Percentiles rank a stretch among this genome's conserved stretches.
These are phyloP conservation scores for Sicyos edulis DNA, from an alignment of 306 rosid genomes.

Conservation along the genomic window DNA sequence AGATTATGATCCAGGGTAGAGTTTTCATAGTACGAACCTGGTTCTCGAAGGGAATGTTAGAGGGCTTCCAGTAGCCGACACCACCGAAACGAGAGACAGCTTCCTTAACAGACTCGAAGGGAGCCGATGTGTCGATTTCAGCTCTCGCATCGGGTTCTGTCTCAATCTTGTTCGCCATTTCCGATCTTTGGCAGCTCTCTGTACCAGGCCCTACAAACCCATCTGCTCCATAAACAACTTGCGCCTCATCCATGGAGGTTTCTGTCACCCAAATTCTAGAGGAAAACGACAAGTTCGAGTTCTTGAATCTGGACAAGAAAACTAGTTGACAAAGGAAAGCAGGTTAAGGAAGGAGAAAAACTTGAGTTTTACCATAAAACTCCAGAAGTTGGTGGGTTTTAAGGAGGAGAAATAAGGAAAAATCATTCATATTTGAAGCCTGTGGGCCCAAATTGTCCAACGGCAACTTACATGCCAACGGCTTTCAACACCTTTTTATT, in stretches of 20 bases:
- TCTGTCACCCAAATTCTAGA: background rate
- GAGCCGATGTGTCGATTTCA: slow-evolving; percentile 75
- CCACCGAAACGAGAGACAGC: slow-evolving; percentile 71
- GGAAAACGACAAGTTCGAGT: background rate
- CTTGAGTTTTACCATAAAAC: background rate
- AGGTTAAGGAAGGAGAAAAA: background rate
- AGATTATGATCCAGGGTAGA: no score
- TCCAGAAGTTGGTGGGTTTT: background rate
- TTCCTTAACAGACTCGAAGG: slow-evolving; percentile 76
- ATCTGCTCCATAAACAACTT: background rate
- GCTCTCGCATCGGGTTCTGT: slow-evolving; percentile 28
- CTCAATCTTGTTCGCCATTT: background rate
- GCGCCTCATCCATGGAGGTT: slow-evolving; percentile 11
- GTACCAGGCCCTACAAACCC: background rate
- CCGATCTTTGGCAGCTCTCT: background rate
- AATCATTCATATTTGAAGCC: background rate
- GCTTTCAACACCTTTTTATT: slow-evolving; percentile 1
- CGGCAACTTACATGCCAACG: slow-evolving; percentile 19
- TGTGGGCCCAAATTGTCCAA: slow-evolving; percentile 5
- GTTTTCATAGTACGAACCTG: slow-evolving; percentile 21
- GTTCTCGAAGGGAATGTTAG: slow-evolving; percentile 29
- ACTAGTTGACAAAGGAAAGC: background rate
- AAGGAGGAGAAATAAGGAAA: slow-evolving; percentile 1
- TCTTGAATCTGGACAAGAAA: background rate
- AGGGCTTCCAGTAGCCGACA: slow-evolving; percentile 72